Evolutionary conservation across 2,329 filamentous ascomycete genomes (phyloP), one percentile per base, ranked within the genome.

Genomic region (Pseudocercospora ulei): DNA sequence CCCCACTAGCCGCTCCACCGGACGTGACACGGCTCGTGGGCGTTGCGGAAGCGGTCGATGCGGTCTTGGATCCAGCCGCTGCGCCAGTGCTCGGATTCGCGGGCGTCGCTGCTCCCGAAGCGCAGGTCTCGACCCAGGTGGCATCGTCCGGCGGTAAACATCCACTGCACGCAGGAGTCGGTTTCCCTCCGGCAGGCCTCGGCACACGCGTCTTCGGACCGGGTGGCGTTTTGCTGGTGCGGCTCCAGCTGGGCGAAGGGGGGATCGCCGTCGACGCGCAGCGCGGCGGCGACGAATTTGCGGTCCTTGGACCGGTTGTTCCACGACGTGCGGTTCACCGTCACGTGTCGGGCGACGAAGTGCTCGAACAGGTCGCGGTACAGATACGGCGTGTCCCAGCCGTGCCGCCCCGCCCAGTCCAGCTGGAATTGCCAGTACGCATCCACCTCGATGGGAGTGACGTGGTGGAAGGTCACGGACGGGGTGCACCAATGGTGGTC

Each of bases 401-500:
- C 56, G 35, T 56, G 48, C 24, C 51, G 20, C 5, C 46, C 46
- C 8, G 53, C 43, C 58, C 58, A 61, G 8, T 51, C 37, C 6
- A 43, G 43, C 26, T 59, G 51, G 35, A 59, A 60, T 17, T 56
- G 53, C 54, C 56, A 61, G 43, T 56, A 39, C 2, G 42, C 17
- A 38, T 57, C 55, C 4, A 60, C 49, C 40, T 58, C 45, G 18
- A 54, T 46, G 0, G 54, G 50, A 7, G 42, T 45, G 25, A 61
- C 58, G 35, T 62, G 59, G 39, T 62, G 59, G 50, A 50, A 58
- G 7, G 60, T 63, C 5, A 69, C 51, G 11, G 62, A 56, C 3
- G 64, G 62, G 1, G 53, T 50, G 47, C 67, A 70, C 66, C 66
- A 69, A 35, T 66, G 60, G 22, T 57, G 52, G 7, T 53, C 34